Percentiles rank a stretch among this genome's conserved stretches.
phyloP scores from a whole-genome alignment of 164 flowering plant species.

The Saururus chinensis region DNA sequence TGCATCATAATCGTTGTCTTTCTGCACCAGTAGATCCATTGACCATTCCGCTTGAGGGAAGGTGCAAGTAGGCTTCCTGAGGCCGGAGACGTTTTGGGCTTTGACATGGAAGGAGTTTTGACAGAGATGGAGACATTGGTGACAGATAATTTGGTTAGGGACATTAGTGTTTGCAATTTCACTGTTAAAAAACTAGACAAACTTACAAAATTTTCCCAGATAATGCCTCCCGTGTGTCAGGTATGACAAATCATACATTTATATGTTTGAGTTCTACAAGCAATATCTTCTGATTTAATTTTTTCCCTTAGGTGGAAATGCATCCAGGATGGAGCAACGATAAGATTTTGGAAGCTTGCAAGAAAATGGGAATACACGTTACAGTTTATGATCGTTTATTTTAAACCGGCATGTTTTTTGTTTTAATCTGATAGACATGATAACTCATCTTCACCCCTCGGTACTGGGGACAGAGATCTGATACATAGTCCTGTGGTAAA shows the following conservation, averaged over 20 bases:
- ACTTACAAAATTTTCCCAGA: constrained; percentile 30
- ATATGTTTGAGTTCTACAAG: neutral
- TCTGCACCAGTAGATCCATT: constrained; percentile 28
- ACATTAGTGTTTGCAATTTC: constrained; percentile 45
- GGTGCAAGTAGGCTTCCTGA: constrained; percentile 39
- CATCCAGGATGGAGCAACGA: constrained; percentile 71
- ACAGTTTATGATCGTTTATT: constrained; percentile 25
- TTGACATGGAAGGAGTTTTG: constrained; percentile 63
- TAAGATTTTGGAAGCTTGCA: constrained; percentile 52
- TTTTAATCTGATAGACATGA: neutral
- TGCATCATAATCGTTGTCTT: too few relatives aligned
- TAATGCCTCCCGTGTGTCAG: constrained; percentile 50
- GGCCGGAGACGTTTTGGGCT: constrained; percentile 32
- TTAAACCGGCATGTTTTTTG: too few relatives aligned
- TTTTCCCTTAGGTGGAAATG: constrained; percentile 47
- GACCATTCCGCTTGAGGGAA: constrained; percentile 46
- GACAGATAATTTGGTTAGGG: constrained; percentile 26
- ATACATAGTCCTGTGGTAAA: constrained; percentile 27
- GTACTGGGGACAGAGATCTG: constrained; percentile 27
- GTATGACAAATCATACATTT: constrained; percentile 7
- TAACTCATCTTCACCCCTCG: constrained; percentile 38
- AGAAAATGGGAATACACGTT: constrained; percentile 41
- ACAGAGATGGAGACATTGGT: constrained; percentile 50
- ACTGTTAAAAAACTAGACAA: constrained; percentile 35
- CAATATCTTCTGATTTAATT: neutral